Base-by-base conservation (phyloP, 192 early-diverging fungal genomes). In the Rhizophagus clarus region DNA sequence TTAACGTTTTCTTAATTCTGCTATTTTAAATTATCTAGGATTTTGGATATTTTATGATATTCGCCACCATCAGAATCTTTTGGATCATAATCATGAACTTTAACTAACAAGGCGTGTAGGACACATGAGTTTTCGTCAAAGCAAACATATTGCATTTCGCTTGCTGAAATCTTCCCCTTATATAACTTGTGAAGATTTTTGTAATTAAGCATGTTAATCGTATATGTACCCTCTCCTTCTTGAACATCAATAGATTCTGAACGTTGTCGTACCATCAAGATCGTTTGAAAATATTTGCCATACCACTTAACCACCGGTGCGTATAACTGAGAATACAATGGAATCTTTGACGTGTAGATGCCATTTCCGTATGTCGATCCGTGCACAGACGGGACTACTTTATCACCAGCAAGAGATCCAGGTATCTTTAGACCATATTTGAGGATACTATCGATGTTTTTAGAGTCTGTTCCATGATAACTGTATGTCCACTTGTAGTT, bases 101-200 rank as follows among this genome's bases (percentile, higher is more conserved):
- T 67, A 14, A 67, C 31, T 29, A 67, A 67, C 3, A 67, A 31
- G 28, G 64, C 64, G 11, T 67, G 29, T 31, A 67, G 1, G 4
- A 67, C 29, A 32, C 64, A 67, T 20, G 64, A 26, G 24, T 29
- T 67, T 67, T 67, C 64, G 17, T 67, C 64, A 32, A 32, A 67
- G 26, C 64, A 67, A 67, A 67, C 64, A 67, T 31, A 67, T 32
- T 67, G 64, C 11, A 67, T 67, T 17, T 67, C 64, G 5, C 32
- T 15, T 15, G 26, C 10, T 31, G 64, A 67, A 67, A 67, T 67
- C 26, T 67, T 29, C 11, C 29, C 28, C 12, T 31, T 32, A 14
- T 32, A 67, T 14, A 67, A 67, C 2, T 29, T 32, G 24, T 67
- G 29, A 20, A 67, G 9, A 67, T 67, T n/a, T 14, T 14, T 28